Conservation (phyloP, 768 basidiomycete species). For the Sutorius australiensis region DNA sequence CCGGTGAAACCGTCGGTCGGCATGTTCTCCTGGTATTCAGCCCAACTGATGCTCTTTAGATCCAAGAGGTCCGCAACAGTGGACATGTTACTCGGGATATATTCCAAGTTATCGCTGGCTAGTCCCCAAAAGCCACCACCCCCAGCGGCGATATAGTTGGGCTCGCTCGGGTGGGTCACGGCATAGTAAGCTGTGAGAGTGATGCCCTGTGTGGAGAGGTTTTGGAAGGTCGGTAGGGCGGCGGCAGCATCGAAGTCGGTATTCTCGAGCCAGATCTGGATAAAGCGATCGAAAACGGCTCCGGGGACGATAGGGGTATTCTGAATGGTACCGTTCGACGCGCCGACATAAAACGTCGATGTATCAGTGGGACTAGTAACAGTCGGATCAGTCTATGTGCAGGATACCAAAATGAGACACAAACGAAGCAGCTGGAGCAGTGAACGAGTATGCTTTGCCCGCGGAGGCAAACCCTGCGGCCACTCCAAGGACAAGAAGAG, state of each 20-base stretch:
- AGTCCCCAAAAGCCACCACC: conserved; percentile 53
- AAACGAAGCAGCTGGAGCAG: conserved; percentile 21
- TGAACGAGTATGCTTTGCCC: conserved; percentile 14
- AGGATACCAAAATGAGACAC: conserved; percentile 3
- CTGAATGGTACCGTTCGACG: conserved; percentile 39
- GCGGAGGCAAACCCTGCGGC: conserved; percentile 14
- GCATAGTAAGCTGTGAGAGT: conserved; percentile 45
- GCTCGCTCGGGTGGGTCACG: conserved; percentile 56
- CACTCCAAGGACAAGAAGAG: conserved; percentile 13
- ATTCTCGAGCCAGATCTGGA: conserved; percentile 58
- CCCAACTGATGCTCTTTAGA: conserved; percentile 55
- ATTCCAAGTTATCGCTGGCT: conserved; percentile 36
- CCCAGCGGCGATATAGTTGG: conserved; percentile 48
- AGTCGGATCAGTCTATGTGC: neutral
- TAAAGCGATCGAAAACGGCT: conserved; percentile 42
- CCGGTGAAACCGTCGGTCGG: conserved; percentile 45
- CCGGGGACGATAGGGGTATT: conserved; percentile 37
- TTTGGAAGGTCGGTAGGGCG: conserved; percentile 24
- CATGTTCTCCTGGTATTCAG: conserved; percentile 56
- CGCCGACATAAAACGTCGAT: conserved; percentile 40
- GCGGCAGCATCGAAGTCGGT: conserved; percentile 42
- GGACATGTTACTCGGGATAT: conserved; percentile 44
- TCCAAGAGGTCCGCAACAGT: conserved; percentile 59
- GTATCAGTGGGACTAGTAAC: conserved; percentile 20
- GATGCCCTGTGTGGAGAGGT: conserved; percentile 49